Percentiles rank a stretch among this genome's conserved stretches.
phyloP scores from a whole-genome alignment of 176 grass and related monocot genomes.

The Dactylis glomerata region DNA sequence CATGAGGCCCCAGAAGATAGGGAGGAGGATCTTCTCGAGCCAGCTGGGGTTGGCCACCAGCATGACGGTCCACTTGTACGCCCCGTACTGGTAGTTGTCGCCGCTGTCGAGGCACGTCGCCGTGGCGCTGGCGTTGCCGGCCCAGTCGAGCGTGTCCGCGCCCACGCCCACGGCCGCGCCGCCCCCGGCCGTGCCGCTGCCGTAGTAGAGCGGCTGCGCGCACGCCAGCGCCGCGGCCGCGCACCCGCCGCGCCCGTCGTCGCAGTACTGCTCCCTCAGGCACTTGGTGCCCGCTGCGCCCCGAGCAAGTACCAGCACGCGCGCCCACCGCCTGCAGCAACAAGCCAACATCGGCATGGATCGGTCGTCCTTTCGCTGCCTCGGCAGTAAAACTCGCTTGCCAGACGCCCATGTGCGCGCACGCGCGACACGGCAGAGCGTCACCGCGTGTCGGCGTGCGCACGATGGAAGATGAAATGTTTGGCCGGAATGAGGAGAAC shows the following conservation, averaged over 20 bases:
- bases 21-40: conserved; percentile 79
- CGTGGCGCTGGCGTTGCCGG: conserved; percentile 40
- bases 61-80: conserved; percentile 81
- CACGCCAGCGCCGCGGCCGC: conserved; percentile 43
- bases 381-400: background rate
- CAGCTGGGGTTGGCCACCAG: conserved; percentile 72
- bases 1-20: conserved; percentile 97
- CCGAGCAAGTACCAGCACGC: conserved; percentile 92
- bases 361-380: background rate
- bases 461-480: background rate
- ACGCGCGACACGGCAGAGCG: background rate
- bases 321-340: conserved; percentile 72
- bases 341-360: background rate
- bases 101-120: conserved; percentile 49
- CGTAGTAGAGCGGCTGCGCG: conserved; percentile 66
- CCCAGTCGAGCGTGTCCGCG: conserved; percentile 50
- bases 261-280: conserved; percentile 61
- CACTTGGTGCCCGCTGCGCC: conserved; percentile 76
- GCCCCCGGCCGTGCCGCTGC: background rate
- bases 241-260: conserved; percentile 17
- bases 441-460: background rate
- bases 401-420: background rate
- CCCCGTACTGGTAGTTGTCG: conserved; percentile 69
- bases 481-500: background rate
- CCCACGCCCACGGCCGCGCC: too few relatives aligned